phyloP scores from a whole-genome alignment of 179 eudicot genomes.

The Beta lomatogona region DNA sequence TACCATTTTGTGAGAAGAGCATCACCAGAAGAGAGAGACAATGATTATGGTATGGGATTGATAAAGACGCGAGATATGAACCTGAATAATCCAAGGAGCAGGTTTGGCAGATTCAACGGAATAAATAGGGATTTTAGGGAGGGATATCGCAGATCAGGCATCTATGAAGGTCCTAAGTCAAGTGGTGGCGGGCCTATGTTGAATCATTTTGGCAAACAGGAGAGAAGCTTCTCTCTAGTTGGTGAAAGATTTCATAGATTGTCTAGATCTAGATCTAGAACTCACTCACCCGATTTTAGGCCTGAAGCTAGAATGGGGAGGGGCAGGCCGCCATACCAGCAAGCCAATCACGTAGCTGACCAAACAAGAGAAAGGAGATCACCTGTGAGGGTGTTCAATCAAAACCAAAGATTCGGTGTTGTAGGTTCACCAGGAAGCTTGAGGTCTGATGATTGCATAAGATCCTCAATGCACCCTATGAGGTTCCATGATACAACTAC shows the following conservation, averaged over 20 bases:
- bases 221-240: conserved; percentile 53
- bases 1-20: conserved; percentile 43
- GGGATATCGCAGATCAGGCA: conserved; percentile 43
- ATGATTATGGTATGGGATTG: conserved; percentile 32
- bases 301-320: conserved; percentile 35
- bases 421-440: conserved; percentile 27
- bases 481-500: conserved; percentile 29
- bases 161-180: conserved; percentile 33
- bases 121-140: conserved; percentile 47
- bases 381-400: conserved; percentile 28
- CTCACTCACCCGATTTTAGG: conserved; percentile 61
- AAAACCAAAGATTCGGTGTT: conserved; percentile 29
- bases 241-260: conserved; percentile 38
- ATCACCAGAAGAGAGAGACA: conserved; percentile 48
- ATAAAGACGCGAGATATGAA: conserved; percentile 32
- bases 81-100: conserved; percentile 37
- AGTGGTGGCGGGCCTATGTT: conserved; percentile 35
- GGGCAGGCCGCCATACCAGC: conserved; percentile 34
- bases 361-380: conserved; percentile 34
- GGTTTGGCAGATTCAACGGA: conserved; percentile 38
- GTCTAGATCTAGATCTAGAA: conserved; percentile 74
- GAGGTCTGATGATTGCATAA: conserved; percentile 33
- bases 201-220: conserved; percentile 42
- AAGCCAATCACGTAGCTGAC: conserved; percentile 29
- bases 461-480: conserved; percentile 30